Base-by-base conservation (phyloP, 2,329 filamentous ascomycete genomes). In the Phoma herbarum region DNA sequence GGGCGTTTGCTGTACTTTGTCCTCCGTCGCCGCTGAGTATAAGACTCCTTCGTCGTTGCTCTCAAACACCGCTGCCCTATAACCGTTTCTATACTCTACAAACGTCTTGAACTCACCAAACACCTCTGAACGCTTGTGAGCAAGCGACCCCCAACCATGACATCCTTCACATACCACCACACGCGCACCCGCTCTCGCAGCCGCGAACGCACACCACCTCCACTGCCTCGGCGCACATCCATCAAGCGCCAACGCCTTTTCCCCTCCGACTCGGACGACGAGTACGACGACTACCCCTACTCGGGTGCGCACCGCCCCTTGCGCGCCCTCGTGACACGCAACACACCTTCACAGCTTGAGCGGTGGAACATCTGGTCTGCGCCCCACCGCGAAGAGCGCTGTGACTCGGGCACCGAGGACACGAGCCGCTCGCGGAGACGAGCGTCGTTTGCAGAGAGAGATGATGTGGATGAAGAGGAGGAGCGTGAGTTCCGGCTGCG, bases 221-320 rank as follows among this genome's bases (percentile, higher is more conserved):
- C 67, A 4, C 62, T 71, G 16, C 55, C 68, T 16, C 70, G 64
- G 14, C 65, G 63, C 56, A 63, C 70, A 60, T 60, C 64, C 29
- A 65, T 67, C 55, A 74, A 72, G 50, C 67, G 66, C 23, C 64
- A 61, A n/a, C 69, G 57, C 23, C 57, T 63, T 50, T 59, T 69
- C 41, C 48, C 69, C 23, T 69, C 69, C 25, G 62, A 67, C 37
- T 62, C 68, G 29, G 67, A 73, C 25, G 62, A 65, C 43, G 71
- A 72, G 56, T 68, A 73, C 57, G 73, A 75, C 61, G 73, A 74
- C 59, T 73, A 71, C 41, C 70, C 70, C 46, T 67, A 70, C 56
- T 60, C 67, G 1, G 52, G 60, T 31, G 52, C 58, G 28, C 62
- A 64, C 52, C 62, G 59, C 10, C 56, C 61, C 11, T 73, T 68